Percentiles rank a stretch among this genome's conserved stretches.
Evolutionary conservation across 495 filamentous ascomycete species (phyloP).

Genomic region (Aspergillus ellipticus): DNA sequence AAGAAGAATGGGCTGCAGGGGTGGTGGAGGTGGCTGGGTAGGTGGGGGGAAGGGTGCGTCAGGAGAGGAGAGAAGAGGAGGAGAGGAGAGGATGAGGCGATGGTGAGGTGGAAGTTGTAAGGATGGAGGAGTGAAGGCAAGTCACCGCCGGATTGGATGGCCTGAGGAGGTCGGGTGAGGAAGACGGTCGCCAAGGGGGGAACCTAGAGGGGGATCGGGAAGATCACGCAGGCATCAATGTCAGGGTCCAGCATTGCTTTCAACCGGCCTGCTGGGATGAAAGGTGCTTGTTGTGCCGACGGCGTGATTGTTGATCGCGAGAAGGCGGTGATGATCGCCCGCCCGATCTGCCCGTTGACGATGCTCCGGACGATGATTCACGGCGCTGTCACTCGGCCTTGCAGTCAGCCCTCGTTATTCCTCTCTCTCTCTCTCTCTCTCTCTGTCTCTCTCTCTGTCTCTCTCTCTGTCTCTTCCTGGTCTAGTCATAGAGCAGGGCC

Average conservation of each 20-base stretch:
- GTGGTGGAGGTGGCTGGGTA: neutral
- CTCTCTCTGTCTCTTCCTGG: too few relatives aligned
- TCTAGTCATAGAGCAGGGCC: too few relatives aligned
- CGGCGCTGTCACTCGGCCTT: too few relatives aligned
- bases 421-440: constrained; percentile 13
- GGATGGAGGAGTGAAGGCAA: constrained; percentile 21
- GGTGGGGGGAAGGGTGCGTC: neutral
- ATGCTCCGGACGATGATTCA: too few relatives aligned
- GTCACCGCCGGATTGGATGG: too few relatives aligned
- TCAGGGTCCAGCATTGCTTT: too few relatives aligned
- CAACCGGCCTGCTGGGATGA: too few relatives aligned
- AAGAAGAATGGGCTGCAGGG: neutral
- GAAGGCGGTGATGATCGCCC: neutral
- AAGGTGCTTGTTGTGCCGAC: neutral
- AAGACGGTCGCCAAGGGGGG: too few relatives aligned
- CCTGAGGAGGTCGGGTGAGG: too few relatives aligned
- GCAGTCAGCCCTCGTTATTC: too few relatives aligned
- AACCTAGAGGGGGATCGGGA: too few relatives aligned
- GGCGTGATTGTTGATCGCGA: neutral
- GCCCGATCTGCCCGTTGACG: neutral
- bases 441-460: neutral
- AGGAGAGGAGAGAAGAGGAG: neutral
- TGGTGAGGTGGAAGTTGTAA: constrained; percentile 9
- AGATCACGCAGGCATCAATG: too few relatives aligned
- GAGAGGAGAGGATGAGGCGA: constrained; percentile 10